These are phyloP conservation scores for Hymenotorrendiella dingleyae DNA, from an alignment of 2,329 filamentous ascomycete species.

Conservation along the genomic window DNA sequence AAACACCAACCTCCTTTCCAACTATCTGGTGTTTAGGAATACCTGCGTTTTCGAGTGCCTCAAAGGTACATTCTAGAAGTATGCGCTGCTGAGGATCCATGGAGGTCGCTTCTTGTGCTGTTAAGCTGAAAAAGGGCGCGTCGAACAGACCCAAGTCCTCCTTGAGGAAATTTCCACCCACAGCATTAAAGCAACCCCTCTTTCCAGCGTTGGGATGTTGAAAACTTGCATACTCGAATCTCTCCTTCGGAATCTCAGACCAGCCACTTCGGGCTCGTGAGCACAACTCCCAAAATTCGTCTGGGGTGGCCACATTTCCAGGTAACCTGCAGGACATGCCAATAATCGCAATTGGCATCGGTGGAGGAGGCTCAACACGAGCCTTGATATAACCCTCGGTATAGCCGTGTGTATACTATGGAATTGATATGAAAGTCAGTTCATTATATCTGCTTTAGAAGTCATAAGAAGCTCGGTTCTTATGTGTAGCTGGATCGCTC, in stretches of 20 bases:
- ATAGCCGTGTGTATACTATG: slow-evolving; percentile 24
- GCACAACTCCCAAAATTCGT: slow-evolving; percentile 33
- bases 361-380: slow-evolving; percentile 8
- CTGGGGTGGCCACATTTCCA: slow-evolving; percentile 32
- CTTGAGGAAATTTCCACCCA: slow-evolving; percentile 17
- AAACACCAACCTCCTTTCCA: slow-evolving; percentile 21
- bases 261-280: slow-evolving; percentile 32
- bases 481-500: too few relatives aligned
- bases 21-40: slow-evolving; percentile 15
- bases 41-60: slow-evolving; percentile 42
- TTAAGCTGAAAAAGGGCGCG: slow-evolving; percentile 59
- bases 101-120: slow-evolving; percentile 68
- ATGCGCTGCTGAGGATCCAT: slow-evolving; percentile 76
- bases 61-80: slow-evolving; percentile 68
- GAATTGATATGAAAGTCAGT: too few relatives aligned
- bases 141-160: slow-evolving; percentile 39
- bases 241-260: slow-evolving; percentile 22
- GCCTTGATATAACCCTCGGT: slow-evolving; percentile 21
- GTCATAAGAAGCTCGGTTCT: too few relatives aligned
- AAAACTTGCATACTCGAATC: slow-evolving; percentile 46
- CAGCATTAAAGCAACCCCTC: slow-evolving; percentile 13
- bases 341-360: slow-evolving; percentile 33
- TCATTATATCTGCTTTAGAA: too few relatives aligned
- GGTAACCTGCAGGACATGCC: slow-evolving; percentile 36
- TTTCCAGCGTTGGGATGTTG: slow-evolving; percentile 42